Conservation (phyloP, 1,284 basidiomycete species). For the Afroboletus lepidellus region DNA sequence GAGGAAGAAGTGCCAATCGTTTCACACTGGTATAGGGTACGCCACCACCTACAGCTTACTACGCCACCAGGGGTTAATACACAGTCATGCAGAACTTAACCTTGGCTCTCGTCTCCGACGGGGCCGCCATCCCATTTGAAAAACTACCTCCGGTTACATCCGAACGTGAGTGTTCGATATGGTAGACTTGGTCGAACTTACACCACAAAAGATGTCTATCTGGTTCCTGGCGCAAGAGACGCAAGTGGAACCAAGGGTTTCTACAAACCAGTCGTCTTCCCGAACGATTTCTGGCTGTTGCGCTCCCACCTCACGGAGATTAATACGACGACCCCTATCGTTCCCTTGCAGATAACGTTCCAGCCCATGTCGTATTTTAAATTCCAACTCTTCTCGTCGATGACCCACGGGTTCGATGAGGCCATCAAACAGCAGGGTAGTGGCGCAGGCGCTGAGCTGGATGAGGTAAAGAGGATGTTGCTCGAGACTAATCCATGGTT, state of each 20-base stretch:
- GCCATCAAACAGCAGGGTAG: slow-evolving; percentile 72
- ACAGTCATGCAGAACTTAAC: slow-evolving; percentile 72
- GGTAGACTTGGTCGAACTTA: slow-evolving; percentile 11
- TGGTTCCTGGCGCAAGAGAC: slow-evolving; percentile 59
- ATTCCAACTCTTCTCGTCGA: slow-evolving; percentile 79
- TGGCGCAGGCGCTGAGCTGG: slow-evolving; percentile 69
- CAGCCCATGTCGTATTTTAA: slow-evolving; percentile 85
- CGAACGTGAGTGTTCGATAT: slow-evolving; percentile 51
- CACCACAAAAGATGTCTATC: slow-evolving; percentile 50
- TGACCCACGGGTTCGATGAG: slow-evolving; percentile 82
- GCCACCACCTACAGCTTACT: slow-evolving; percentile 11
- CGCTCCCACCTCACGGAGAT: slow-evolving; percentile 78
- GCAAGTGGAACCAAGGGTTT: slow-evolving; percentile 58
- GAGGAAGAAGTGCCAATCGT: slow-evolving; percentile 56
- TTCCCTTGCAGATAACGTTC: slow-evolving; percentile 83
- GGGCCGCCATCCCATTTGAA: slow-evolving; percentile 50
- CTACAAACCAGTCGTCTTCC: slow-evolving; percentile 88
- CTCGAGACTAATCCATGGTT: slow-evolving; percentile 94
- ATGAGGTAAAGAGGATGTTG: slow-evolving; percentile 92
- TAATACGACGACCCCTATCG: slow-evolving; percentile 68
- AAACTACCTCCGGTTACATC: slow-evolving; percentile 63
- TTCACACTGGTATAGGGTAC: slow-evolving; percentile 82
- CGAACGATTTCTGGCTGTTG: slow-evolving; percentile 94
- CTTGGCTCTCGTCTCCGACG: slow-evolving; percentile 80
- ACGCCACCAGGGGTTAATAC: slow-evolving; percentile 9